Base-by-base conservation (phyloP, 331 rosid genomes). In the Malus hybrid region DNA sequence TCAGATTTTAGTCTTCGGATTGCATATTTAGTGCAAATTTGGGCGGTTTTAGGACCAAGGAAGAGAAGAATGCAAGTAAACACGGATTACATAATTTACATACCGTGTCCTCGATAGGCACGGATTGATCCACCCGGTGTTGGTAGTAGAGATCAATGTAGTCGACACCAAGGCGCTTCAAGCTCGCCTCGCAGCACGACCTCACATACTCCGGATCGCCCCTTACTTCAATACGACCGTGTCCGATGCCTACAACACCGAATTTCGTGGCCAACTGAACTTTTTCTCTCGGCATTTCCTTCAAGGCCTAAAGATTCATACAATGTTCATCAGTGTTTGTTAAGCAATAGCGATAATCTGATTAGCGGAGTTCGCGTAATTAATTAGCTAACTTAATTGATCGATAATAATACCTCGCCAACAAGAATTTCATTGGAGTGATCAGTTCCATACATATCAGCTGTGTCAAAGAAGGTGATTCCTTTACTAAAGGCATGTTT, bases 101-200 rank as follows among this genome's bases (percentile, higher is more conserved):
- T 28, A 28, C 95, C 52, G 98, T 90, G 15, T 87, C 89, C 74
- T 93, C 98, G 18, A 93, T 90, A 4, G 98, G 92, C 9, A 86
- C 83, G 1, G 92, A 63, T 12, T 86, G 89, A 78, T 93, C 96
- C 11, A 82, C 31, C 3, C 96, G 88, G 79, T 93, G 98, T 80
- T 87, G 90, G 78, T 90, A 90, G 73, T 85, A 90, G 61, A 93
- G 93, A 77, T 93, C 98, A 19, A 93, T 90, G 84, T 81, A 90
- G 15, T 88, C 86, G 1, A 93, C 85, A 8, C 80, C 93, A 50
- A 93, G 98, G 9, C 96, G 89, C 63, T 82, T 82, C 46, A 93
- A 85, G 57, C 98, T 93, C 54, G 79, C 83, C 86, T 89, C 95
- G 14, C 93, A 85, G 74, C 93, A 89, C 7, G 87, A 81, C 18